A percentile compares a stretch with the other conserved stretches of the same genome.
phyloP scores from a whole-genome alignment of 1,284 basidiomycete species.

The Microbotryum intermedium region DNA sequence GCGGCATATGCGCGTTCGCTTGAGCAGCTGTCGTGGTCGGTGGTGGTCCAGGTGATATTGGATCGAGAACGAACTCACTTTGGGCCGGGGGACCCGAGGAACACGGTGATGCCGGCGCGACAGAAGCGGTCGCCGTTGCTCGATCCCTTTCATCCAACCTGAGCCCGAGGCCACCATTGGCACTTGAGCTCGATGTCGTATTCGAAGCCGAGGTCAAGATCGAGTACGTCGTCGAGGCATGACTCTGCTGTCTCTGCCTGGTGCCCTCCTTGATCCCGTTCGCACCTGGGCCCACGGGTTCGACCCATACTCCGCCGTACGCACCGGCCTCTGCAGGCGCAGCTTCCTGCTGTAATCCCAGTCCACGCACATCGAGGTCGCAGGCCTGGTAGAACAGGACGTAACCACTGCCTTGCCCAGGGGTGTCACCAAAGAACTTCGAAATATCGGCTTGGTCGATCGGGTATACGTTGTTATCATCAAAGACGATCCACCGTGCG shows the following conservation, averaged over 20 bases:
- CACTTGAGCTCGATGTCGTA: neutral
- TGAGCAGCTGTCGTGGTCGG: no score
- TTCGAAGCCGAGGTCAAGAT: neutral
- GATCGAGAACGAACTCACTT: no score
- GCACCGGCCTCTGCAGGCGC: neutral
- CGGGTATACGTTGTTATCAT: slow-evolving; percentile 82
- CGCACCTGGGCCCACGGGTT: neutral
- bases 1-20: no score
- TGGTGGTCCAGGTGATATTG: no score
- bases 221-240: neutral
- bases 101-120: neutral
- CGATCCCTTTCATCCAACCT: neutral
- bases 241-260: neutral
- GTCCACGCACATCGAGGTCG: slow-evolving; percentile 43
- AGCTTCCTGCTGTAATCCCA: slow-evolving; percentile 1
- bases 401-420: slow-evolving; percentile 74
- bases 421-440: slow-evolving; percentile 88
- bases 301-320: neutral
- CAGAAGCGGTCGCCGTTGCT: neutral
- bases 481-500: slow-evolving; percentile 77
- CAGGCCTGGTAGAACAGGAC: slow-evolving; percentile 95
- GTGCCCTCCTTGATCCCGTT: neutral
- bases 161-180: neutral
- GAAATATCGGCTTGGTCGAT: slow-evolving; percentile 83
- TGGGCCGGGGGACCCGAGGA: neutral